phyloP scores from a whole-genome alignment of 2,329 filamentous ascomycete genomes.

The Fusarium sp. region DNA sequence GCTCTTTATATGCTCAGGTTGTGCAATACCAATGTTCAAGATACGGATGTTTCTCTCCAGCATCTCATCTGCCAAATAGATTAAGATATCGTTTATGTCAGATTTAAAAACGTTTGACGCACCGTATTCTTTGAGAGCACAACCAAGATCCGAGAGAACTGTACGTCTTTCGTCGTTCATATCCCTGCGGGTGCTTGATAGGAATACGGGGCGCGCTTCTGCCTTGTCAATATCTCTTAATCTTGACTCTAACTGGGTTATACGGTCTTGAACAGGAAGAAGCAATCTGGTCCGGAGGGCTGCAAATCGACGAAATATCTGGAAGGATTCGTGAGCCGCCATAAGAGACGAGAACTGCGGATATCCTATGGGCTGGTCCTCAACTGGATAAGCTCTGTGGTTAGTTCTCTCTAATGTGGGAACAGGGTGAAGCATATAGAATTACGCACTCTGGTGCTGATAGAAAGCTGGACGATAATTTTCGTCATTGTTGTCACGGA shows the following conservation, averaged over 20 bases:
- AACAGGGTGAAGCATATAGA: too few relatives aligned
- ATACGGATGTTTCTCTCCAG: too few relatives aligned
- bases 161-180: background rate
- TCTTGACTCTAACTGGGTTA: background rate
- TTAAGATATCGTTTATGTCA: too few relatives aligned
- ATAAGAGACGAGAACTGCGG: background rate
- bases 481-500: too few relatives aligned
- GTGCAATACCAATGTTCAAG: too few relatives aligned
- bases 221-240: background rate
- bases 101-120: too few relatives aligned
- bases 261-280: background rate
- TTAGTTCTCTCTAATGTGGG: too few relatives aligned
- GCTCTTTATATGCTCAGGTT: too few relatives aligned
- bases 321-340: background rate
- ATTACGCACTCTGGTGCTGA: too few relatives aligned
- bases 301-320: accelerated
- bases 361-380: background rate
- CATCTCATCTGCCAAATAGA: too few relatives aligned
- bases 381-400: too few relatives aligned
- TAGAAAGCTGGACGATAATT: too few relatives aligned
- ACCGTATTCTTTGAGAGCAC: background rate
- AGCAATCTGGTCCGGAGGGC: background rate
- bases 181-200: background rate
- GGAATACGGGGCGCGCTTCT: background rate
- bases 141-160: background rate